A percentile compares a stretch with the other conserved stretches of the same genome.
phyloP scores from a whole-genome alignment of 352 stramenopile genomes.

The Globisporangium paroecandrum region DNA sequence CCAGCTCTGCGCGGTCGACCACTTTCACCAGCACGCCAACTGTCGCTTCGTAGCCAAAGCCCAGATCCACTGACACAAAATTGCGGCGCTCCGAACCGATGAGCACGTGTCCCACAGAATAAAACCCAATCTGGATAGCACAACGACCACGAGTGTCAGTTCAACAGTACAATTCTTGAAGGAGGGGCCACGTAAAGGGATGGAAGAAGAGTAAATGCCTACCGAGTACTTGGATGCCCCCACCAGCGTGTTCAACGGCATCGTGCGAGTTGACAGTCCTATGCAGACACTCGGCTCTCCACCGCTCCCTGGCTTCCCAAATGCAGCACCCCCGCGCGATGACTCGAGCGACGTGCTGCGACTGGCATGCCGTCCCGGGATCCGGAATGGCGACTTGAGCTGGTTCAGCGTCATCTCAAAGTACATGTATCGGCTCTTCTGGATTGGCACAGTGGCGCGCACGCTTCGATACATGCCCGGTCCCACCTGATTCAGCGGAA shows the following conservation, averaged over 20 bases:
- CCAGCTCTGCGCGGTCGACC: slow-evolving; percentile 31
- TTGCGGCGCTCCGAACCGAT: slow-evolving; percentile 52
- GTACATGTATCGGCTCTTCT: slow-evolving; percentile 73
- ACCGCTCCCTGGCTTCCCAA: slow-evolving; percentile 10
- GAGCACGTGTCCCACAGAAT: slow-evolving; percentile 76
- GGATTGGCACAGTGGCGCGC: slow-evolving; percentile 54
- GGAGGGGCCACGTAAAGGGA: neutral
- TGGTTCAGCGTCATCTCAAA: slow-evolving; percentile 82
- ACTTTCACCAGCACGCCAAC: slow-evolving; percentile 73
- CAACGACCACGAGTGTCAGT: slow-evolving; percentile 13
- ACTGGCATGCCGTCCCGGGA: slow-evolving; percentile 17
- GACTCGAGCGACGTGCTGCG: slow-evolving; percentile 9
- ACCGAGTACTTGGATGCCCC: slow-evolving; percentile 79
- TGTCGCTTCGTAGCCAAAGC: slow-evolving; percentile 62
- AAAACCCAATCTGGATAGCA: slow-evolving; percentile 64
- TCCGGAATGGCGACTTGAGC: slow-evolving; percentile 29
- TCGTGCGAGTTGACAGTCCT: slow-evolving; percentile 66
- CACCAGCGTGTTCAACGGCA: slow-evolving; percentile 78
- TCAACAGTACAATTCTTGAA: neutral
- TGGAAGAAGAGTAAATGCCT: slow-evolving; percentile 12
- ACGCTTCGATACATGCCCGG: slow-evolving; percentile 81
- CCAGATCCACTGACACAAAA: slow-evolving; percentile 51
- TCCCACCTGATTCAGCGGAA: slow-evolving; percentile 24
- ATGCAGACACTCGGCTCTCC: slow-evolving; percentile 76
- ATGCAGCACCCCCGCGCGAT: neutral